Evolutionary conservation across 2,329 filamentous ascomycete genomes (phyloP), one percentile per base, ranked within the genome.

Genomic region (Rhynchosporium secalis): DNA sequence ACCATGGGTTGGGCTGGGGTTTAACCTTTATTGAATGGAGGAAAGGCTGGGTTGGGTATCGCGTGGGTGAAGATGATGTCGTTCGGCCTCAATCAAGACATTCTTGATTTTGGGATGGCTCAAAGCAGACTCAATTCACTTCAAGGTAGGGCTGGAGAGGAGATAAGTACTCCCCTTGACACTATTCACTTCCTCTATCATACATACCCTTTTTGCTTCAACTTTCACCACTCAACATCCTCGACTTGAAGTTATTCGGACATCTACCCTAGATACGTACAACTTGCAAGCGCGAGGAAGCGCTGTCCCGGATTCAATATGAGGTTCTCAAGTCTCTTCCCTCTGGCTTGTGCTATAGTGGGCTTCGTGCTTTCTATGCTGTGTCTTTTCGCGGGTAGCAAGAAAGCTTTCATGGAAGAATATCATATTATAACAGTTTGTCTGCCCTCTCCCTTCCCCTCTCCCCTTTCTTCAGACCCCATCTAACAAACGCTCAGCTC

Each of bases 371-470:
- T 88, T 48, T 79, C 80, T 20, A 79, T 87, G 67, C 76, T 87
- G 8, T 85, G 81, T 70, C 77, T 88, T 62, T 86, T 86, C 68
- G 85, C 86, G 1, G 86, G 86, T 43, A 78, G 80, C 43, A 84
- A 82, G 68, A 76, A 75, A 57, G 77, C 76, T 15, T 81, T 86
- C 68, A 79, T 88, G 74, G 79, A 86, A 65, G 76, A 81, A 59
- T 84, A 81, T 63, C 76, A 83, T 62, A 75, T 88, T 38, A 71
- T 88, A 43, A 85, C 82, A 3, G 83, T 85, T 73, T 45, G 78
- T 28, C 20, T 38, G 36, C 33, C 57, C 46, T 38, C 15, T 15
- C 54, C 31, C 48, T 57, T 36, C 46, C 13, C 26, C 3, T 2
- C 28, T 45, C 40, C 6, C 41, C 48, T 40, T 6, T 36, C 33